Percentiles rank a stretch among this genome's conserved stretches.
phyloP scores from a whole-genome alignment of 208 protist genomes.

The Trypanosoma cruzi region DNA sequence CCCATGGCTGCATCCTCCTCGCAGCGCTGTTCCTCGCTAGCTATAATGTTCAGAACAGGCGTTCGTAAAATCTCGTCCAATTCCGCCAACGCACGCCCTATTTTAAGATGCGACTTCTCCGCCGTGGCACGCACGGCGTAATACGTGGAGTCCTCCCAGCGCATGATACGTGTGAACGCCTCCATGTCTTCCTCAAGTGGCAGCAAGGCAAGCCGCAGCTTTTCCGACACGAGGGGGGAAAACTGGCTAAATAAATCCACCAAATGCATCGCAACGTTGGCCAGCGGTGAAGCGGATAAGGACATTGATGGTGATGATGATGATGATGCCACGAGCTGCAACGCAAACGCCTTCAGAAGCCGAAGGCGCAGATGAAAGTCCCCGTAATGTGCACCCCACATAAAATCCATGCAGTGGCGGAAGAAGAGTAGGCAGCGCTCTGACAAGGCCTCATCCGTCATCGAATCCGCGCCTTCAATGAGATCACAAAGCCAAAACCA shows the following conservation, averaged over 20 bases:
- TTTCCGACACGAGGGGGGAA: slow-evolving; percentile 41
- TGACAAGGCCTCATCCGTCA: slow-evolving; percentile 24
- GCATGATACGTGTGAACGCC: slow-evolving; percentile 89
- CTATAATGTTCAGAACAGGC: slow-evolving; percentile 63
- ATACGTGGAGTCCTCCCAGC: slow-evolving; percentile 95
- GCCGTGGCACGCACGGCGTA: slow-evolving; percentile 94
- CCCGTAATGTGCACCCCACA: slow-evolving; percentile 80
- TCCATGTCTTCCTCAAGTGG: slow-evolving; percentile 90
- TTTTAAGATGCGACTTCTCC: slow-evolving; percentile 96
- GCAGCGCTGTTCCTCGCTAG: slow-evolving; percentile 76
- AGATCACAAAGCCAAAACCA: slow-evolving; percentile 88
- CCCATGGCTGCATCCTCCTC: slow-evolving; percentile 84
- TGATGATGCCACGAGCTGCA: slow-evolving; percentile 48
- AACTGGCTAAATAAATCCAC: slow-evolving; percentile 89
- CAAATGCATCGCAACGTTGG: slow-evolving; percentile 80
- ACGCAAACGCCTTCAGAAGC: slow-evolving; percentile 64
- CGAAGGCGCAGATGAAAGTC: slow-evolving; percentile 77
- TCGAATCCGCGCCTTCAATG: slow-evolving; percentile 29
- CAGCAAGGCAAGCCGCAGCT: slow-evolving; percentile 41
- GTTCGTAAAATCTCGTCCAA: slow-evolving; percentile 76
- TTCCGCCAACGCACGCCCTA: slow-evolving; percentile 78
- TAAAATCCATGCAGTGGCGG: slow-evolving; percentile 65
- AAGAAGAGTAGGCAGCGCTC: slow-evolving; percentile 54
- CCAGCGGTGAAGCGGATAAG: slow-evolving; percentile 47
- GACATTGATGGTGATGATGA: slow-evolving; percentile 33